Percentiles rank a stretch among this genome's conserved stretches.
phyloP scores from a whole-genome alignment of 768 basidiomycete genomes.

The Cyclocybe cylindracea region DNA sequence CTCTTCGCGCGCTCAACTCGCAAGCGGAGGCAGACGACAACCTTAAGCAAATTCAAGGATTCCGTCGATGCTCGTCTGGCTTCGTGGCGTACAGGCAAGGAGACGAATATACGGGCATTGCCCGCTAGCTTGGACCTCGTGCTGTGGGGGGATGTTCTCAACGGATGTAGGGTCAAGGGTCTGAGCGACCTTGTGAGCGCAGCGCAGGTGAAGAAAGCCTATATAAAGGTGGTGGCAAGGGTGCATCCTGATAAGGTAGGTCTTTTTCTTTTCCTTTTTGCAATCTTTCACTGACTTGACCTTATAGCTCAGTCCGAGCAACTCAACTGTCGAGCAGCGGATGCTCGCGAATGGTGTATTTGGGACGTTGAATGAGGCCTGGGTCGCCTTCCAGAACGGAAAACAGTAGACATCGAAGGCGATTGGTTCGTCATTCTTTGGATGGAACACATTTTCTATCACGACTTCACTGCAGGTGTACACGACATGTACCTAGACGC shows the following conservation, averaged over 20 bases:
- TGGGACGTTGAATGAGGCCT: constrained; percentile 86
- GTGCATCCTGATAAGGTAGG: constrained; percentile 98
- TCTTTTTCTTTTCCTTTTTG: constrained; percentile 3
- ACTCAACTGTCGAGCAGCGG: constrained; percentile 89
- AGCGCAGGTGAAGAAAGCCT: constrained; percentile 86
- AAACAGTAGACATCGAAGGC: constrained; percentile 1
- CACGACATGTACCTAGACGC: too few relatives aligned
- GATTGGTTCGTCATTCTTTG: not conserved
- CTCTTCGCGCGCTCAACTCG: constrained; percentile 61
- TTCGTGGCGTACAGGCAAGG: constrained; percentile 88
- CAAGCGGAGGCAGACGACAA: constrained; percentile 79
- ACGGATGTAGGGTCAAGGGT: constrained; percentile 64
- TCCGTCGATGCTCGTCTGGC: constrained; percentile 66
- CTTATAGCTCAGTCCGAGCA: constrained; percentile 66
- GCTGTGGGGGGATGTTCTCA: constrained; percentile 80
- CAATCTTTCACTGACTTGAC: not conserved
- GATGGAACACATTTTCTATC: too few relatives aligned
- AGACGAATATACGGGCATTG: constrained; percentile 88
- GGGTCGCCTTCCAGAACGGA: constrained; percentile 69
- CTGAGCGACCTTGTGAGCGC: constrained; percentile 86
- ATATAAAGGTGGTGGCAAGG: constrained; percentile 88
- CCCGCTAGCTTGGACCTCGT: constrained; percentile 83
- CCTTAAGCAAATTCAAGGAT: constrained; percentile 76
- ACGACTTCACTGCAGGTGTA: too few relatives aligned
- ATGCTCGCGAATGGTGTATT: constrained; percentile 97